Conservation (phyloP, 1,139 yeast species). For the Pneumocystis jirovecii region DNA sequence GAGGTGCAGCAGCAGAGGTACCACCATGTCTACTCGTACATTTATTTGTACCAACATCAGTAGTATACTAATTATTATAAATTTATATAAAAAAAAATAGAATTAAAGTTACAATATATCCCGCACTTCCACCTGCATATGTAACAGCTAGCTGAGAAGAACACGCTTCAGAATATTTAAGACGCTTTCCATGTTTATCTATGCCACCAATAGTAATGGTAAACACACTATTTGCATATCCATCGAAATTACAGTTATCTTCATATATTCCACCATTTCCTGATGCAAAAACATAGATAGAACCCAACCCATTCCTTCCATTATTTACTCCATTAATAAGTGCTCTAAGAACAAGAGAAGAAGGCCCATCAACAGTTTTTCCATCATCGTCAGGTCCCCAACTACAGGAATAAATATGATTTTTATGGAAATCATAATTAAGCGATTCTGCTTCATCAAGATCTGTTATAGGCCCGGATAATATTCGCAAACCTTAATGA, state of each 20-base stretch:
- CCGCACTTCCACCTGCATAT: conserved; percentile 81
- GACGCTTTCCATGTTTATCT: conserved; percentile 72
- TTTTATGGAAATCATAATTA: conserved; percentile 57
- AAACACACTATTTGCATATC: conserved; percentile 89
- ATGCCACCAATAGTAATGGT: conserved; percentile 93
- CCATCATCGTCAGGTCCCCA: conserved; percentile 99
- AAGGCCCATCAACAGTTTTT: conserved; percentile 69
- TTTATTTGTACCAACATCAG: conserved; percentile 52
- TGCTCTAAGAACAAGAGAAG: conserved; percentile 61
- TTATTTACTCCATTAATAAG: conserved; percentile 69
- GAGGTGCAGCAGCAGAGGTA: conserved; percentile 97
- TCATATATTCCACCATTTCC: conserved; percentile 81
- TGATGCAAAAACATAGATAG: conserved; percentile 85
- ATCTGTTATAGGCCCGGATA: conserved; percentile 62
- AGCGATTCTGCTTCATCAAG: conserved; percentile 88
- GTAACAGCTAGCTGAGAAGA: conserved; percentile 95
- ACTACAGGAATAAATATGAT: conserved; percentile 90
- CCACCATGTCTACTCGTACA: conserved; percentile 82
- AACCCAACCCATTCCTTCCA: conserved; percentile 72
- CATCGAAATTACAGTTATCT: conserved; percentile 94
- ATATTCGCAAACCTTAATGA: conserved; percentile 35
- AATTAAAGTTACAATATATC: conserved; percentile 36
- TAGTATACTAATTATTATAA: conserved; percentile 38
- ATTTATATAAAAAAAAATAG: not conserved
- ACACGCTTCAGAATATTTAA: conserved; percentile 81